These are phyloP conservation scores for Olyra latifolia DNA, from an alignment of 176 grass and related monocot genomes.

Conservation along the genomic window DNA sequence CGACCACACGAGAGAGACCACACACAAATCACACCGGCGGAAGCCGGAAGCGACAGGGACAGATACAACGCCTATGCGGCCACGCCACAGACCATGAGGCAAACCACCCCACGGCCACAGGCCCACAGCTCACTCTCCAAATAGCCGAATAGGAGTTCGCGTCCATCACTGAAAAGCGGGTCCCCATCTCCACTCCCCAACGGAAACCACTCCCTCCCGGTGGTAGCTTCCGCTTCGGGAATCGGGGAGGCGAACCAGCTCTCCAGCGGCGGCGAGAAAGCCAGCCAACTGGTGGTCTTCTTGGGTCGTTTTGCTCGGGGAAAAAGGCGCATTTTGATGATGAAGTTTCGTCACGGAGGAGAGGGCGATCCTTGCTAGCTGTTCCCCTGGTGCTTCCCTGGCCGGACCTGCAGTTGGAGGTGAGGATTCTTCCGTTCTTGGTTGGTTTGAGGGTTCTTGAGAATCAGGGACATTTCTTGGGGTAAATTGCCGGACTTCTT, in stretches of 20 bases:
- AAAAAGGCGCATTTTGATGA: not conserved
- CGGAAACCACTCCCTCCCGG: not conserved
- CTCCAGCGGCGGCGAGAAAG: too few species aligned
- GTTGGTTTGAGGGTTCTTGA: not conserved
- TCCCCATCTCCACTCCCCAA: not conserved
- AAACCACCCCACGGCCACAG: too few species aligned
- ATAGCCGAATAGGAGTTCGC: too few species aligned
- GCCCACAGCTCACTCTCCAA: too few species aligned
- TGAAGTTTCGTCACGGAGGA: not conserved
- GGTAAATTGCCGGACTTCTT: not conserved
- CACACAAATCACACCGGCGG: too few species aligned
- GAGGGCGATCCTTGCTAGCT: not conserved
- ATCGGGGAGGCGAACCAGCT: too few species aligned
- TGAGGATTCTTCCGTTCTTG: not conserved
- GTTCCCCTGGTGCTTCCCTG: conserved; percentile 1
- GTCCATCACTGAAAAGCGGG: too few species aligned
- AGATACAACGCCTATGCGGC: too few species aligned
- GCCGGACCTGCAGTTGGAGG: not conserved
- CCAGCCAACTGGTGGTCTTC: not conserved
- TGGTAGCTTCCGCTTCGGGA: not conserved
- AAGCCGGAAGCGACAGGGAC: too few species aligned
- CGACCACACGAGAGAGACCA: too few species aligned
- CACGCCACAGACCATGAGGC: too few species aligned
- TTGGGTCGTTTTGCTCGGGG: not conserved
- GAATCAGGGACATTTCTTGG: not conserved